phyloP scores from a whole-genome alignment of 2,329 filamentous ascomycete species.

The Fusarium ramigenum region DNA sequence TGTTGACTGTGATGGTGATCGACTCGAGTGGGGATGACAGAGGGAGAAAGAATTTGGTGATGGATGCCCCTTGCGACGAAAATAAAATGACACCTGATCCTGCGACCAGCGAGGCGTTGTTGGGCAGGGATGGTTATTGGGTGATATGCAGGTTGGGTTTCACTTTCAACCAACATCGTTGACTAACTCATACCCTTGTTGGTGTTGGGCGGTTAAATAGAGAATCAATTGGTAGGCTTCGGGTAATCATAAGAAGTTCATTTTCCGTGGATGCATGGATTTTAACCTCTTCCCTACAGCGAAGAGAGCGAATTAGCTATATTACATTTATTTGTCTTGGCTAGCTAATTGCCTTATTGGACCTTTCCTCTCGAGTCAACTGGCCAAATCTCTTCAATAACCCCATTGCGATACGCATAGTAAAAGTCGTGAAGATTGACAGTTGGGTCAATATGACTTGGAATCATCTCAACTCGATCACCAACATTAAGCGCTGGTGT shows the following conservation, averaged over 20 bases:
- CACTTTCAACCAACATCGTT: background rate
- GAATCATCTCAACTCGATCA: constrained; percentile 30
- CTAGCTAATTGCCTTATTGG: background rate
- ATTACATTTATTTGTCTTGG: no score
- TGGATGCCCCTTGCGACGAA: background rate
- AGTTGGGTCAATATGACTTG: constrained; percentile 35
- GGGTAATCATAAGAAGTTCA: background rate
- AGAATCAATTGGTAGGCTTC: background rate
- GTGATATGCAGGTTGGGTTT: background rate
- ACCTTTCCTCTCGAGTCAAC: constrained; percentile 35
- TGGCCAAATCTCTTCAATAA: constrained; percentile 23
- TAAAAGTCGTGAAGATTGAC: constrained; percentile 35
- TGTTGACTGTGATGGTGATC: background rate
- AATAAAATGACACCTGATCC: background rate
- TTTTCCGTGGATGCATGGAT: no score
- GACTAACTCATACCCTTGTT: background rate
- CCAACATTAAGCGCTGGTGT: constrained; percentile 11
- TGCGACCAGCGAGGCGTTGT: background rate
- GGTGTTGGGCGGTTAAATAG: background rate
- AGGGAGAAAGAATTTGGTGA: background rate
- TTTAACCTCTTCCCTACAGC: background rate
- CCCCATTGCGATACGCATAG: constrained; percentile 21
- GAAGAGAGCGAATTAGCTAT: background rate
- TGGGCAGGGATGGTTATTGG: background rate
- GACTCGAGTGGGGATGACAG: background rate